phyloP scores from a whole-genome alignment of 495 filamentous ascomycete species.

The Talaromyces liani region DNA sequence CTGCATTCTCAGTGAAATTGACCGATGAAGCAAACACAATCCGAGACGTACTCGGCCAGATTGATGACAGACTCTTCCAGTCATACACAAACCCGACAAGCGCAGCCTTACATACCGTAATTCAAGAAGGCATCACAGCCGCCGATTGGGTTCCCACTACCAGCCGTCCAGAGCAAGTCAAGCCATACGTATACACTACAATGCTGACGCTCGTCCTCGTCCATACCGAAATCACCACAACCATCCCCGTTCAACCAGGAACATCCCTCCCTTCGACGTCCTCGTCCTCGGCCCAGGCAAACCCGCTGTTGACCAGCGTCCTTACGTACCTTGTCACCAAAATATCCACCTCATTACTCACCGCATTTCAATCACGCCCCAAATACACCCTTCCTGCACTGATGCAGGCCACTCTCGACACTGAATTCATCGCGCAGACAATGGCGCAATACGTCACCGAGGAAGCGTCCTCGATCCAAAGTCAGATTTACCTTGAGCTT shows the following conservation, averaged over 20 bases:
- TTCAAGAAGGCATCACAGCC: slow-evolving; percentile 61
- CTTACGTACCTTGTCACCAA: slow-evolving; percentile 76
- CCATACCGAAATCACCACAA: slow-evolving; percentile 87
- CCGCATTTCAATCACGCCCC: slow-evolving; percentile 57
- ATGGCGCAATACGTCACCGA: slow-evolving; percentile 80
- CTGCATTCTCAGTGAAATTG: slow-evolving; percentile 78
- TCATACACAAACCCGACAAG: slow-evolving; percentile 77
- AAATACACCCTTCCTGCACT: slow-evolving; percentile 69
- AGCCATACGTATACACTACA: slow-evolving; percentile 80
- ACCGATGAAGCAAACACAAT: slow-evolving; percentile 88
- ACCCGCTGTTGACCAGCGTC: slow-evolving; percentile 62
- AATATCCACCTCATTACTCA: slow-evolving; percentile 60
- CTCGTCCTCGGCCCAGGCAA: slow-evolving; percentile 29
- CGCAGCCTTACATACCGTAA: slow-evolving; percentile 50
- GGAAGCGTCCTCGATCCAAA: slow-evolving; percentile 69
- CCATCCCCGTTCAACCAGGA: slow-evolving; percentile 37
- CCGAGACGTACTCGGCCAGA: slow-evolving; percentile 79
- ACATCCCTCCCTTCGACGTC: slow-evolving; percentile 16
- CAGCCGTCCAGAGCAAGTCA: slow-evolving; percentile 63
- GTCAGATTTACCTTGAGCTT: slow-evolving; percentile 80
- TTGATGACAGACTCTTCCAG: slow-evolving; percentile 81
- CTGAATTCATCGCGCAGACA: slow-evolving; percentile 94
- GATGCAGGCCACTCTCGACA: slow-evolving; percentile 95
- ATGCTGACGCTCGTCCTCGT: slow-evolving; percentile 77
- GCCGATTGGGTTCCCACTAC: slow-evolving; percentile 62